phyloP scores from a whole-genome alignment of 257 asterid genomes.

The Prunella vulgaris region DNA sequence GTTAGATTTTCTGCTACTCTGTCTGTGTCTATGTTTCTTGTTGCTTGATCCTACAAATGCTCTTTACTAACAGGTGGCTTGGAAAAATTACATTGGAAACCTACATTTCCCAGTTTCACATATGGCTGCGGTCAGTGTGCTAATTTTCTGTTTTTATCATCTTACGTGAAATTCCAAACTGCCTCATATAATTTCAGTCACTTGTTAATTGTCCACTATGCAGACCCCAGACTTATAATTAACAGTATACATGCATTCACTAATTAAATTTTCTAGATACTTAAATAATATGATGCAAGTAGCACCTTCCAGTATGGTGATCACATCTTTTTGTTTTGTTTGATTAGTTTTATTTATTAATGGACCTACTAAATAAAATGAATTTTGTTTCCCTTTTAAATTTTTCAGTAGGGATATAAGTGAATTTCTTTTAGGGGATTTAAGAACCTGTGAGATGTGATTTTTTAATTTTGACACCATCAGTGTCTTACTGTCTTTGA shows the following conservation, averaged over 20 bases:
- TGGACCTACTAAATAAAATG: background rate
- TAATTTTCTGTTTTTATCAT: background rate
- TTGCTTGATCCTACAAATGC: slow-evolving; percentile 29
- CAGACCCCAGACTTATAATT: background rate
- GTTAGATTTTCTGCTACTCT: slow-evolving; percentile 11
- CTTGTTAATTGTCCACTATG: background rate
- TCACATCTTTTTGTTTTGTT: background rate
- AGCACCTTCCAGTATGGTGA: background rate
- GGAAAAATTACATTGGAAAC: slow-evolving; percentile 88
- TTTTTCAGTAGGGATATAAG: too few relatives aligned
- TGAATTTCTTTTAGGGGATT: background rate
- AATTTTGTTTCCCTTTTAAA: too few relatives aligned
- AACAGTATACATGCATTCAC: background rate
- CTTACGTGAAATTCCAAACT: background rate
- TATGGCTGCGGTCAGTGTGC: slow-evolving; percentile 74
- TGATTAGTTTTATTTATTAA: background rate
- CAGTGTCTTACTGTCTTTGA: background rate
- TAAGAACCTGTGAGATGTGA: background rate
- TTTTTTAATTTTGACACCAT: background rate
- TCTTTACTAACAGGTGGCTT: slow-evolving; percentile 64
- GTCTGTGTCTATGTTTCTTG: slow-evolving; percentile 4
- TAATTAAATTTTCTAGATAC: background rate
- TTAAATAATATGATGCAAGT: background rate
- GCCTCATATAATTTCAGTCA: background rate
- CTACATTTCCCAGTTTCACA: slow-evolving; percentile 89